These are phyloP conservation scores for Sporobolomyces roseus DNA, from an alignment of 768 basidiomycete species.

Conservation along the genomic window DNA sequence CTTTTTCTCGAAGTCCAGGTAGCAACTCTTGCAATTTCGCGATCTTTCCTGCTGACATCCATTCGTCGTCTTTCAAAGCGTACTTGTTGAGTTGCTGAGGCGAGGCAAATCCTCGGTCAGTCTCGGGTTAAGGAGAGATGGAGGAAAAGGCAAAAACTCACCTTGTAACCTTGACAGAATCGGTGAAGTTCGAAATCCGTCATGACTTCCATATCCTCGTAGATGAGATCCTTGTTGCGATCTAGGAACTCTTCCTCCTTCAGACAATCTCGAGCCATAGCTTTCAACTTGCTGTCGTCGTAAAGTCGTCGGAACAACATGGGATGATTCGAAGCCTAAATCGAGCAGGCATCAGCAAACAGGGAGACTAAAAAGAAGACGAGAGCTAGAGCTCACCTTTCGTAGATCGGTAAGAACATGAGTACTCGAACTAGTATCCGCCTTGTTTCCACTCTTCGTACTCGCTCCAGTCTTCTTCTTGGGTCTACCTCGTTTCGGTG, in stretches of 20 bases:
- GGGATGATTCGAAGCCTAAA: conserved; percentile 77
- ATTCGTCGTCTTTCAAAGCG: conserved; percentile 68
- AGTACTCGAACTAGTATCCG: conserved; percentile 65
- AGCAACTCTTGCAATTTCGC: conserved; percentile 68
- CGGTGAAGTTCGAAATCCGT: conserved; percentile 90
- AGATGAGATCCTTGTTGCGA: conserved; percentile 74
- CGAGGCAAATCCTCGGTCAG: conserved; percentile 6
- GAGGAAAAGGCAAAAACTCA: conserved; percentile 48
- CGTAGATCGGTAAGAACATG: conserved; percentile 97
- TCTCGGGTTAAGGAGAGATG: no score
- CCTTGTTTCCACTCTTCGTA: conserved; percentile 45
- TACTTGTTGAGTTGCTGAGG: conserved; percentile 61
- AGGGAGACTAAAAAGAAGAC: background rate
- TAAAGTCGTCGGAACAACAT: conserved; percentile 88
- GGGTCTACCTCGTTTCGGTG: conserved; percentile 44
- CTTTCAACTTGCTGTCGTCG: conserved; percentile 67
- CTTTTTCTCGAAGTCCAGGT: conserved; percentile 61
- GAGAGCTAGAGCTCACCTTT: conserved; percentile 59
- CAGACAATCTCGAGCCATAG: conserved; percentile 74
- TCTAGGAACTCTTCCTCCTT: conserved; percentile 90
- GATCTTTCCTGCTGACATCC: conserved; percentile 84
- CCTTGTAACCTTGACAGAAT: conserved; percentile 82
- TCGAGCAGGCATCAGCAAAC: background rate
- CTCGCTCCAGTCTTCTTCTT: conserved; percentile 49
- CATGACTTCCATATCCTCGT: conserved; percentile 95